Percentiles rank a stretch among this genome's conserved stretches.
phyloP scores from a whole-genome alignment of 306 rosid species.

The Rosa persica region DNA sequence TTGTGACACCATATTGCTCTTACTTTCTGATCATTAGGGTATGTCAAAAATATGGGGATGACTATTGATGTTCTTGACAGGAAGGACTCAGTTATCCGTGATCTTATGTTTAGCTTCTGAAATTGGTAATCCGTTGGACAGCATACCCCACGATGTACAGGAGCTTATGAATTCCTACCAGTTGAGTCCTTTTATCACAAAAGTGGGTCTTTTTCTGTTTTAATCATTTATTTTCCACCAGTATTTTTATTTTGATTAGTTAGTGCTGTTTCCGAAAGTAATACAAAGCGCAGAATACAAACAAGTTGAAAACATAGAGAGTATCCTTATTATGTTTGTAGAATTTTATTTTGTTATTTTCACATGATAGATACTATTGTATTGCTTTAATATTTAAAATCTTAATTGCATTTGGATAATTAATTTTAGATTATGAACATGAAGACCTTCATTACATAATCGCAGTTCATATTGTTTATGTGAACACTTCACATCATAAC shows the following conservation, averaged over 20 bases:
- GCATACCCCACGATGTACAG: constrained; percentile 45
- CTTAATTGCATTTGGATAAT: not conserved
- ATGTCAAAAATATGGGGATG: constrained; percentile 15
- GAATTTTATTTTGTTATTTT: not conserved
- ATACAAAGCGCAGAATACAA: not conserved
- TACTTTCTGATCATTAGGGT: not conserved
- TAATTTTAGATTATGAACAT: not conserved
- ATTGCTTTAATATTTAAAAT: not conserved
- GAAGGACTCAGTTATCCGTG: constrained; percentile 54
- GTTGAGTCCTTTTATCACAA: constrained; percentile 83
- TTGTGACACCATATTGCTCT: not conserved
- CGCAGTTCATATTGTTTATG: not conserved
- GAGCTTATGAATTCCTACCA: constrained; percentile 62
- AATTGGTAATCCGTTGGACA: constrained; percentile 44
- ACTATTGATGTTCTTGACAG: constrained; percentile 42
- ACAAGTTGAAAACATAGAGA: not conserved
- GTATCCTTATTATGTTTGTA: not conserved
- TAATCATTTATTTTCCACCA: not conserved
- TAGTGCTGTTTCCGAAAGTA: not conserved
- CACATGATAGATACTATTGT: not conserved
- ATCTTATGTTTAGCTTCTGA: constrained; percentile 65
- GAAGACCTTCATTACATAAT: not conserved
- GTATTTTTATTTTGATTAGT: constrained; percentile 6
- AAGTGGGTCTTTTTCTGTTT: constrained; percentile 62
- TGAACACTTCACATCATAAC: not conserved